Evolutionary conservation across 352 stramenopile species (phyloP).

Genomic region (Globisporangium splendens): DNA sequence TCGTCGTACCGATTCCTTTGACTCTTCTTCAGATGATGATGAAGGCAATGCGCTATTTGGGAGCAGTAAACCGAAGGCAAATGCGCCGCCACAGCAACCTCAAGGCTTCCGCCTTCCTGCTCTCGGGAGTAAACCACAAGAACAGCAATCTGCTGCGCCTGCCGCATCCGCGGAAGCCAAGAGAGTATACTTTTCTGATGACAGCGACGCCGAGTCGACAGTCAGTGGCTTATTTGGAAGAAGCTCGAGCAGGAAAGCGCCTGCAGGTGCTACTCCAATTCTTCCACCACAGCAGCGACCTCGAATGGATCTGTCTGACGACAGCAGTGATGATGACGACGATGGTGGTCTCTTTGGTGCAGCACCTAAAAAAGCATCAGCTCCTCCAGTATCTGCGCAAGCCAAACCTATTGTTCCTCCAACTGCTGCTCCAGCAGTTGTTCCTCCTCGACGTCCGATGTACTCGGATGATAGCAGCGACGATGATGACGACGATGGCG

Average conservation of each 20-base stretch:
- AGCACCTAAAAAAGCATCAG: slow-evolving; percentile 19
- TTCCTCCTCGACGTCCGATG: slow-evolving; percentile 20
- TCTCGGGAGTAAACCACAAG: background rate
- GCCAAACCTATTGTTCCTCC: slow-evolving; percentile 12
- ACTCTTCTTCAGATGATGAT: slow-evolving; percentile 22
- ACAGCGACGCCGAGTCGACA: slow-evolving; percentile 52
- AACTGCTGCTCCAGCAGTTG: slow-evolving; percentile 20
- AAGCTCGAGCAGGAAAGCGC: slow-evolving; percentile 11
- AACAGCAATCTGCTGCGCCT: background rate
- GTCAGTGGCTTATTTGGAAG: slow-evolving; percentile 40
- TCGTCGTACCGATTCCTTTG: slow-evolving; percentile 18
- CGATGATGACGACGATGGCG: slow-evolving; percentile 20
- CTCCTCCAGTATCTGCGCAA: slow-evolving; percentile 8
- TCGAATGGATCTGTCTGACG: slow-evolving; percentile 42
- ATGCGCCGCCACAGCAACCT: slow-evolving; percentile 14
- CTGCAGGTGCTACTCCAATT: background rate
- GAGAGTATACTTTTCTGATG: slow-evolving; percentile 23
- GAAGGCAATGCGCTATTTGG: slow-evolving; percentile 24
- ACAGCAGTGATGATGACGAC: slow-evolving; percentile 36
- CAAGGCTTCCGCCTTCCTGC: slow-evolving; percentile 30
- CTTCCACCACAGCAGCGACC: slow-evolving; percentile 18
- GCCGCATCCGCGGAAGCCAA: slow-evolving; percentile 9
- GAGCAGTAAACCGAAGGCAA: slow-evolving; percentile 6
- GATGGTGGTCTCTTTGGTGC: slow-evolving; percentile 43
- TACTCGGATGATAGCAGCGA: slow-evolving; percentile 21